Evolutionary conservation across 371 early-diverging fungal genomes (phyloP), one percentile per base, ranked within the genome.

Genomic region (Apophysomyces variabilis): DNA sequence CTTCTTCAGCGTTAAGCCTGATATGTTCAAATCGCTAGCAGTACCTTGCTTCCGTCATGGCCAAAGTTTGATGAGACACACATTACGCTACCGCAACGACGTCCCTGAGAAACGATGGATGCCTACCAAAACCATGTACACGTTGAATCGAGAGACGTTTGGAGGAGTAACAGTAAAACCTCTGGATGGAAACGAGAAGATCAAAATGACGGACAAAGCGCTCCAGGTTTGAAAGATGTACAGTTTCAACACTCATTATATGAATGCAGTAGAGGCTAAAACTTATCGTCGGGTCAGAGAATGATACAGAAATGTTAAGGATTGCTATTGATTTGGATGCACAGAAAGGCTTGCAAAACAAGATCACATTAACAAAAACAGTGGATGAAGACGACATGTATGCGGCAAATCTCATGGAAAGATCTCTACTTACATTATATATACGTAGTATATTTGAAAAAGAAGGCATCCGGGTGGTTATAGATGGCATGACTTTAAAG

Each of bases 401-500:
- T 32, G 50, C 54, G 11, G 38, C 45, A 65, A 46, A 57, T 44
- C 32, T 64, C 59, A 65, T 16, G 58, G 46, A 60, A 60, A 67
- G 64, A 58, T 6, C 9, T 58, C 45, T 13, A 45, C 21, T 58
- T 57, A 38, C 36, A 37, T 57, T 39, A 32, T 45, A 14, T 44
- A 58, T 60, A 18, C 58, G 21, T 78, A 93, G 94, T 21, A 64
- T 93, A 0, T 90, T 97, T 76, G 95, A 95, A 45, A 89, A 88
- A 59, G 87, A 91, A 18, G 95, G 94, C 18, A 94, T 91, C 4
- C 87, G 82, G 38, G 89, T 98, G 39, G 84, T 96, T 1, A 80
- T 96, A 5, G 96, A 97, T 72, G 78, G 82, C 13, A 77, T 93
- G 36, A 94, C 95, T 36, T 74, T 97, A 72, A 93, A 92, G 13